These are phyloP conservation scores for Phytopythium cucurbitacearum DNA, from an alignment of 352 stramenopile genomes.

Conservation along the genomic window DNA sequence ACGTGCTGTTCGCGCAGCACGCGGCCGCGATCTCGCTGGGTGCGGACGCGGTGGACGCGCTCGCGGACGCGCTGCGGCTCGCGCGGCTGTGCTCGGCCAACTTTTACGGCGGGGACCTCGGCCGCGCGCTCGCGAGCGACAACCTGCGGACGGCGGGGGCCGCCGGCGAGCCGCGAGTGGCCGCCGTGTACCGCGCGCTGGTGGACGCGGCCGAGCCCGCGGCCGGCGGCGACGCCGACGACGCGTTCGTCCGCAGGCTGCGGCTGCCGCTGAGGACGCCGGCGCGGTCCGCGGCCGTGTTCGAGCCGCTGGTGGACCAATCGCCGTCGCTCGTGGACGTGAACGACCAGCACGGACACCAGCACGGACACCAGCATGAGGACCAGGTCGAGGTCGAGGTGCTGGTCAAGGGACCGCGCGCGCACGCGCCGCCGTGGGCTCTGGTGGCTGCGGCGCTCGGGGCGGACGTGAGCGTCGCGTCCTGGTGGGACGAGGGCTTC, in stretches of 20 bases:
- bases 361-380: not conserved
- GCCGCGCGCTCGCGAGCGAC: slow-evolving; percentile 29
- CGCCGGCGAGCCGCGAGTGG: slow-evolving; percentile 18
- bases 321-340: slow-evolving; percentile 8
- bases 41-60: slow-evolving; percentile 25
- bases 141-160: slow-evolving; percentile 33
- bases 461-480: slow-evolving; percentile 70
- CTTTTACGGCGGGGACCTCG: slow-evolving; percentile 42
- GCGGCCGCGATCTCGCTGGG: slow-evolving; percentile 58
- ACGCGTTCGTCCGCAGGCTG: too few relatives aligned
- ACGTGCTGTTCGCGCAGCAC: slow-evolving; percentile 75
- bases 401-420: slow-evolving; percentile 52
- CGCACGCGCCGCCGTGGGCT: slow-evolving; percentile 58
- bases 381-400: slow-evolving; percentile 26
- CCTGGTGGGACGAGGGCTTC: slow-evolving; percentile 73
- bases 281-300: slow-evolving; percentile 8
- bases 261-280: slow-evolving; percentile 11
- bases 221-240: too few relatives aligned
- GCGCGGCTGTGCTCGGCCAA: slow-evolving; percentile 71
- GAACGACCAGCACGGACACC: not conserved
- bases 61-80: slow-evolving; percentile 46
- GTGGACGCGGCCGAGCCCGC: slow-evolving; percentile 26
- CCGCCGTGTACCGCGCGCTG: slow-evolving; percentile 45
- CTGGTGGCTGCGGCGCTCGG: slow-evolving; percentile 47
- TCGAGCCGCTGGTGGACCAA: slow-evolving; percentile 13